These are phyloP conservation scores for Penicillium sp. DNA, from an alignment of 2,329 filamentous ascomycete genomes.

Conservation along the genomic window DNA sequence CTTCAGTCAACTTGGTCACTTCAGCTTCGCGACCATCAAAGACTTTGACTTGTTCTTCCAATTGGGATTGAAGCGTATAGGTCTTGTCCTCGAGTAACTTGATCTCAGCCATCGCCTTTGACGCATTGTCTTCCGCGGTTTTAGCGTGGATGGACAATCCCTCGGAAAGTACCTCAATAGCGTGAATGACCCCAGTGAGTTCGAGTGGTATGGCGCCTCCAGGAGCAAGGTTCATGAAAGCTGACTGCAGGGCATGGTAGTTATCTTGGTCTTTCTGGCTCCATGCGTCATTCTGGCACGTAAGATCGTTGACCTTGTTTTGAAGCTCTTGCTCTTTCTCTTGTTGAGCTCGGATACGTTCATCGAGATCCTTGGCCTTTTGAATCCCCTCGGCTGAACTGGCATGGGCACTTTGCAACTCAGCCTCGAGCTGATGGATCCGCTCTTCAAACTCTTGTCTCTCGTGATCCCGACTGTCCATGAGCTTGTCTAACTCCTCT, in stretches of 20 bases:
- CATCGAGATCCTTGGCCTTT: conserved; percentile 49
- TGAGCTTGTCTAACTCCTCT: conserved; percentile 82
- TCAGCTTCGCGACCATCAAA: conserved; percentile 55
- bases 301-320: conserved; percentile 47
- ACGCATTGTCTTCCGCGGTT: conserved; percentile 59
- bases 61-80: conserved; percentile 58
- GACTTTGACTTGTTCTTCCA: conserved; percentile 55
- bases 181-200: conserved; percentile 58
- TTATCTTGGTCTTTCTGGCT: conserved; percentile 56
- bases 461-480: conserved; percentile 81
- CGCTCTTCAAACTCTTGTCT: conserved; percentile 68
- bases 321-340: conserved; percentile 48
- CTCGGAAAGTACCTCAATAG: conserved; percentile 58
- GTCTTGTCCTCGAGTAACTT: conserved; percentile 58
- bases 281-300: conserved; percentile 52
- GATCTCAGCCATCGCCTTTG: conserved; percentile 63
- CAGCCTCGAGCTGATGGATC: conserved; percentile 66
- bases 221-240: conserved; percentile 60
- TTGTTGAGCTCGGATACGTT: conserved; percentile 55
- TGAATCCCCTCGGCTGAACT: conserved; percentile 47
- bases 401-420: conserved; percentile 63
- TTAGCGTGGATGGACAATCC: conserved; percentile 62
- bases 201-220: conserved; percentile 57
- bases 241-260: conserved; percentile 56
- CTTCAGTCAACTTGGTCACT: conserved; percentile 55